These are phyloP conservation scores for Acanthamoeba castellanii DNA, from an alignment of 208 protist genomes.

Conservation along the genomic window DNA sequence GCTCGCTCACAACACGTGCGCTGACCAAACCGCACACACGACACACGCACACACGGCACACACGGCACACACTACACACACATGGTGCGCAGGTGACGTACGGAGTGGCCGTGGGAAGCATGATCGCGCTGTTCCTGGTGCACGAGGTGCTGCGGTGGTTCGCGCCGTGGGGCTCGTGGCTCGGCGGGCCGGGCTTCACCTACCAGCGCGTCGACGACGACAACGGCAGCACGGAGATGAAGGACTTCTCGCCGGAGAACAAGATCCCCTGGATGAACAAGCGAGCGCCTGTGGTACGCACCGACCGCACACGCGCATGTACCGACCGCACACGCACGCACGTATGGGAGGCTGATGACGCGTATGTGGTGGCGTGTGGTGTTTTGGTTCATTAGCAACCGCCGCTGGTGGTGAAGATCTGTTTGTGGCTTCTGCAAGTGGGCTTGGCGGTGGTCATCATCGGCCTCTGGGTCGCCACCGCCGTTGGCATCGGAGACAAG, in stretches of 20 bases:
- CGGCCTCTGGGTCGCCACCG: conserved; percentile 59
- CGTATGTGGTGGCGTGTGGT: not conserved
- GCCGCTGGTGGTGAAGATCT: conserved; percentile 6
- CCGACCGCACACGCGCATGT: no score
- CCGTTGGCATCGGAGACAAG: conserved; percentile 53
- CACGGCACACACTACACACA: no score
- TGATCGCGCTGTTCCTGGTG: conserved; percentile 49
- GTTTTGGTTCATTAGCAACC: conserved; percentile 1
- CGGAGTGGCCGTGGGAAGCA: conserved; percentile 23
- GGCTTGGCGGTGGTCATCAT: not conserved
- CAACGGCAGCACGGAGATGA: not conserved
- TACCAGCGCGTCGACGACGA: not conserved
- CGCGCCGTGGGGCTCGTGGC: conserved; percentile 42
- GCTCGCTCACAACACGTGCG: not conserved
- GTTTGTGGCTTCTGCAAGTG: conserved; percentile 30
- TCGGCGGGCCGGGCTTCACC: conserved; percentile 60
- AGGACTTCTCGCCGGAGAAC: conserved; percentile 46
- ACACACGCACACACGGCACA: not conserved
- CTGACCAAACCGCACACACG: not conserved
- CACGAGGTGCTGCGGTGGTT: conserved; percentile 42
- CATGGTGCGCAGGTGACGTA: conserved; percentile 12
- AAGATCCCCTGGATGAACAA: conserved; percentile 68
- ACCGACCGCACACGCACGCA: no score
- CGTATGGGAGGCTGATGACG: not conserved
- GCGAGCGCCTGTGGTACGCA: not conserved